These are phyloP conservation scores for Coniochaeta sp. DNA, from an alignment of 2,329 filamentous ascomycete species.

Conservation along the genomic window DNA sequence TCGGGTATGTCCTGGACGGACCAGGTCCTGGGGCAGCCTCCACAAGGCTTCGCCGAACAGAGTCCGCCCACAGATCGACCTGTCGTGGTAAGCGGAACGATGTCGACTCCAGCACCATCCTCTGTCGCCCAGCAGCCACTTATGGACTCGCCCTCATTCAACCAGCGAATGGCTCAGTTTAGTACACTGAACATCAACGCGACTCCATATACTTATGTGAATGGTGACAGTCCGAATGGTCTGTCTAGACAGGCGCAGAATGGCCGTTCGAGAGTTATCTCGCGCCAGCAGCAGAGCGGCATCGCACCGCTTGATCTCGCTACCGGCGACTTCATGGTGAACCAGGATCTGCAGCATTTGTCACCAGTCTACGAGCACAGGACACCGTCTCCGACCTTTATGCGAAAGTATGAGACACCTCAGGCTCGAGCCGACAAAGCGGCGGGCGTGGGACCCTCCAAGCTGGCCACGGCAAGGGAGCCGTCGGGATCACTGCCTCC, in stretches of 20 bases:
- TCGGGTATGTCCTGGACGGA: conserved; percentile 7
- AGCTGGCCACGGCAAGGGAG: conserved; percentile 11
- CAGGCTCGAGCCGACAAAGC: conserved; percentile 9
- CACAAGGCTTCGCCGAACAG: neutral
- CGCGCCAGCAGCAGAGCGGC: conserved; percentile 36
- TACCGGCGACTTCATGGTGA: conserved; percentile 31
- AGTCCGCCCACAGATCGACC: conserved; percentile 31
- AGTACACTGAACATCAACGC: conserved; percentile 10
- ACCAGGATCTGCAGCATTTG: conserved; percentile 37
- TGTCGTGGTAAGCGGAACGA: conserved; percentile 44
- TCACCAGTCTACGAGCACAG: conserved; percentile 69
- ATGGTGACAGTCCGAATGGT: conserved; percentile 19
- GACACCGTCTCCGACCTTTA: conserved; percentile 61
- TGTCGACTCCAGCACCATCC: conserved; percentile 10
- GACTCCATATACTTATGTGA: conserved; percentile 11
- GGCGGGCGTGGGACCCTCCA: conserved; percentile 5
- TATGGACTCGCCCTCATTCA: conserved; percentile 16
- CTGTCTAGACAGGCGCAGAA: conserved; percentile 17
- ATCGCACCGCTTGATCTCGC: conserved; percentile 51
- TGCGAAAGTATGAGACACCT: conserved; percentile 42
- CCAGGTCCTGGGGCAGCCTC: neutral
- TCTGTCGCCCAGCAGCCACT: conserved; percentile 8
- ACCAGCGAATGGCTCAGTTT: conserved; percentile 20
- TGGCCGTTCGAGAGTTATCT: conserved; percentile 17
- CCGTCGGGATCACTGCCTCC: conserved; percentile 10